phyloP scores from a whole-genome alignment of 192 early-diverging fungal species.

The Umbelopsis sp. region DNA sequence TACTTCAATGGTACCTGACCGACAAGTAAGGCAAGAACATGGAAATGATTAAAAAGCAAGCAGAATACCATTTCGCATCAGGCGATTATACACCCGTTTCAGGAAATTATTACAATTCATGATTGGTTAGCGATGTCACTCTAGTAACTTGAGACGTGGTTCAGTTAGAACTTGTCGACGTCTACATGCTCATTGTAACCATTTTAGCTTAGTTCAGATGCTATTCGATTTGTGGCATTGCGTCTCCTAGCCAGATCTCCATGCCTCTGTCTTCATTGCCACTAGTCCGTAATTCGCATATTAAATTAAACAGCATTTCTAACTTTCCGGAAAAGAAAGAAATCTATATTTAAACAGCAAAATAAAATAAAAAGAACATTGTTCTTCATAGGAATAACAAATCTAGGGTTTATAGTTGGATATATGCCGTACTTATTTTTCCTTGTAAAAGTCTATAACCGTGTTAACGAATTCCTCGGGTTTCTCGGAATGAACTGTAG shows the following conservation, averaged over 20 bases:
- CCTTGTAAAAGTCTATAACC: constrained; percentile 49
- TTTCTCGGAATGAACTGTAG: constrained; percentile 68
- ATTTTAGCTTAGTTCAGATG: too few relatives aligned
- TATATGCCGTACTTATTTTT: background rate
- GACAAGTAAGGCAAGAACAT: background rate
- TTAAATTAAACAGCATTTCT: too few relatives aligned
- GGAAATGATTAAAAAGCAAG: background rate
- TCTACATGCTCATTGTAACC: background rate
- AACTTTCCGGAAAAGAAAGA: too few relatives aligned
- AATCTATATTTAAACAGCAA: too few relatives aligned
- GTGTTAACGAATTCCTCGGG: constrained; percentile 64
- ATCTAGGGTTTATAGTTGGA: background rate
- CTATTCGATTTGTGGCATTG: too few relatives aligned
- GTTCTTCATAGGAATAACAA: too few relatives aligned
- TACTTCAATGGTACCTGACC: background rate
- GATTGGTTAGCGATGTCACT: background rate
- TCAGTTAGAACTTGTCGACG: background rate
- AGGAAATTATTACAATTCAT: too few relatives aligned
- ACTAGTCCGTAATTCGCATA: too few relatives aligned
- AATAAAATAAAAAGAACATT: too few relatives aligned
- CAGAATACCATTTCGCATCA: background rate
- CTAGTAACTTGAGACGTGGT: background rate
- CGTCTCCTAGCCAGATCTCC: too few relatives aligned
- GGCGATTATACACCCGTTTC: too few relatives aligned
- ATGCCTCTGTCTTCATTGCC: background rate